phyloP scores from a whole-genome alignment of 495 filamentous ascomycete genomes.

The Talaromyces nanjingensis region DNA sequence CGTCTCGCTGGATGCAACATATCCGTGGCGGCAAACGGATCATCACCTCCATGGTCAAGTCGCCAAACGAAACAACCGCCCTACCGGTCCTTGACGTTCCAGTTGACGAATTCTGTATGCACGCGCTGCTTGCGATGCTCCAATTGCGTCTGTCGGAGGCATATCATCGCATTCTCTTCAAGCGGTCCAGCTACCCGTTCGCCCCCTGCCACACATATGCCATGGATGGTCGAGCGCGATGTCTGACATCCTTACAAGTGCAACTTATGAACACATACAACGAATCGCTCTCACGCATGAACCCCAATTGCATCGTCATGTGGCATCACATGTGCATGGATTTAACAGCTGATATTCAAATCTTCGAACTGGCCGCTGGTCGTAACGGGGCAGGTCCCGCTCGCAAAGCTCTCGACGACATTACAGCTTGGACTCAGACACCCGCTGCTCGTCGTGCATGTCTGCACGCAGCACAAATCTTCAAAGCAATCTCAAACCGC shows the following conservation, averaged over 20 bases:
- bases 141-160: conserved; percentile 38
- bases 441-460: conserved; percentile 41
- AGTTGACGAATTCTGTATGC: conserved; percentile 32
- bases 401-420: conserved; percentile 41
- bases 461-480: conserved; percentile 46
- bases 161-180: conserved; percentile 40
- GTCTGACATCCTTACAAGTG: conserved; percentile 30
- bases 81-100: conserved; percentile 29
- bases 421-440: conserved; percentile 45
- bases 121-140: conserved; percentile 32
- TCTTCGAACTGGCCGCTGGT: conserved; percentile 45
- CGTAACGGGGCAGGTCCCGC: conserved; percentile 37
- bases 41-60: conserved; percentile 31
- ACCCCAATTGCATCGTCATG: conserved; percentile 38
- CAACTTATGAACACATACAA: conserved; percentile 35
- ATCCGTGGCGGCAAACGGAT: conserved; percentile 31
- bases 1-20: conserved; percentile 41
- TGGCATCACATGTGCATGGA: conserved; percentile 51
- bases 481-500: conserved; percentile 42
- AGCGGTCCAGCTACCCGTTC: conserved; percentile 33
- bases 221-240: conserved; percentile 36
- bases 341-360: conserved; percentile 42
- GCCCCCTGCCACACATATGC: conserved; percentile 40
- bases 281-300: conserved; percentile 33
- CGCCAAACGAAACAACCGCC: conserved; percentile 30